A percentile compares a stretch with the other conserved stretches of the same genome.
Conservation (phyloP, 371 early-diverging fungal species). For the Rhizopus microsporus region DNA sequence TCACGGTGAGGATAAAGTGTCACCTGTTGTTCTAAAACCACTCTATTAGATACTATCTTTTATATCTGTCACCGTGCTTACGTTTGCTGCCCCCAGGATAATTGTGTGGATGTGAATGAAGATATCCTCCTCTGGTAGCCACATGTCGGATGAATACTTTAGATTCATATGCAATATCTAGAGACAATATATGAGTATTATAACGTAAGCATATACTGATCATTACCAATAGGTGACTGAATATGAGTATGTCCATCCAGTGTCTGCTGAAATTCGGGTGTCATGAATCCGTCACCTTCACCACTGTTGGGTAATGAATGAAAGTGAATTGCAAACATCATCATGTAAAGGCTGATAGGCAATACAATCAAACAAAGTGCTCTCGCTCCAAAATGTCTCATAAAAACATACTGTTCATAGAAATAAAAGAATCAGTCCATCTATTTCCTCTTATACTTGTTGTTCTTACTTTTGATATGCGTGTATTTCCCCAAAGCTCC, state of each 20-base stretch:
- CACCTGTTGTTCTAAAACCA: conserved; percentile 67
- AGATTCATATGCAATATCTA: conserved; percentile 84
- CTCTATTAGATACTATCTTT: not conserved
- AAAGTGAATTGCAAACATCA: conserved; percentile 93
- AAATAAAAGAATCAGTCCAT: not conserved
- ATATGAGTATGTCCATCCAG: conserved; percentile 76
- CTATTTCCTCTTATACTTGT: not conserved
- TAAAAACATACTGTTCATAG: conserved; percentile 42
- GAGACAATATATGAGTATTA: not conserved
- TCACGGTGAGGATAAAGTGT: conserved; percentile 26
- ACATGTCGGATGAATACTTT: conserved; percentile 78
- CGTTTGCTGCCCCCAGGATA: conserved; percentile 88
- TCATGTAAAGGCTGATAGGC: conserved; percentile 83
- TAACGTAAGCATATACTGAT: not conserved
- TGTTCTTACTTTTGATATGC: conserved; percentile 50
- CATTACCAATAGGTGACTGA: conserved; percentile 50
- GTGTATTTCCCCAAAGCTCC: conserved; percentile 74
- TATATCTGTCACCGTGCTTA: conserved; percentile 25
- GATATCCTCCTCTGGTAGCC: conserved; percentile 75
- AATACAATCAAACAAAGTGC: conserved; percentile 81
- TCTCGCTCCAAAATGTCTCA: conserved; percentile 75
- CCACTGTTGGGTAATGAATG: conserved; percentile 77
- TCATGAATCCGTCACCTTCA: conserved; percentile 95
- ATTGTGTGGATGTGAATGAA: conserved; percentile 89
- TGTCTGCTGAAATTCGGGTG: conserved; percentile 89